Evolutionary conservation across 2,329 filamentous ascomycete species (phyloP).

Genomic region (Clarireedia monteithiana): DNA sequence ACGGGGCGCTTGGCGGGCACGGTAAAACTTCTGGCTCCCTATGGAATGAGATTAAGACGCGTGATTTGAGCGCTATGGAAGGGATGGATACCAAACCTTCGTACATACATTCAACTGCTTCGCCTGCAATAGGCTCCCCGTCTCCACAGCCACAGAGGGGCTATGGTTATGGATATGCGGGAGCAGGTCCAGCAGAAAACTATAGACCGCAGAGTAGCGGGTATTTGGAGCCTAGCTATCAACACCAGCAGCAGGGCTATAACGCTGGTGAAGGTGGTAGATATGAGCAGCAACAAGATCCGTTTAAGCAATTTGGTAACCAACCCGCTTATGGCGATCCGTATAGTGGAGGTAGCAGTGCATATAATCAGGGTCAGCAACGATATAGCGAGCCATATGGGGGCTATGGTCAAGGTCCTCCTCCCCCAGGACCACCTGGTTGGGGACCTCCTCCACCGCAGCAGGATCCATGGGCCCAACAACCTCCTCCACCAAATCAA

Average conservation of each 20-base stretch:
- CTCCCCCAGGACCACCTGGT: not conserved
- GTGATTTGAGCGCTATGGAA: constrained; percentile 49
- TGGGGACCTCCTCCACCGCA: not conserved
- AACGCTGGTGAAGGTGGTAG: constrained; percentile 6
- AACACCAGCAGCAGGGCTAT: constrained; percentile 3
- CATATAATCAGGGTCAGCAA: constrained; percentile 6
- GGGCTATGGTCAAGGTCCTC: constrained; percentile 13
- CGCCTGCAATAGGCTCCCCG: constrained; percentile 20
- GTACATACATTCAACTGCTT: constrained; percentile 8
- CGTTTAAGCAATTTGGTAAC: constrained; percentile 8
- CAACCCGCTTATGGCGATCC: not conserved
- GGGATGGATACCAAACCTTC: constrained; percentile 37
- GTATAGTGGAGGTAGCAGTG: not conserved
- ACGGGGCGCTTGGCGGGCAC: constrained; percentile 34
- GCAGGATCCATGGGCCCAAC: constrained; percentile 1
- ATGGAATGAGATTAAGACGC: constrained; percentile 53
- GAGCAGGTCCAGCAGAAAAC: constrained; percentile 13
- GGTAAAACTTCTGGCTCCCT: constrained; percentile 52
- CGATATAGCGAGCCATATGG: constrained; percentile 13
- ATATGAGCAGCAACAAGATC: constrained; percentile 9
- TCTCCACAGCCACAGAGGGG: constrained; percentile 18
- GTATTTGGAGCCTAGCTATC: constrained; percentile 18
- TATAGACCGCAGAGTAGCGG: constrained; percentile 16
- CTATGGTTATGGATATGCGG: constrained; percentile 22
- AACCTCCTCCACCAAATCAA: not conserved